Evolutionary conservation across 768 basidiomycete genomes (phyloP).

Genomic region (Suillus decipiens): DNA sequence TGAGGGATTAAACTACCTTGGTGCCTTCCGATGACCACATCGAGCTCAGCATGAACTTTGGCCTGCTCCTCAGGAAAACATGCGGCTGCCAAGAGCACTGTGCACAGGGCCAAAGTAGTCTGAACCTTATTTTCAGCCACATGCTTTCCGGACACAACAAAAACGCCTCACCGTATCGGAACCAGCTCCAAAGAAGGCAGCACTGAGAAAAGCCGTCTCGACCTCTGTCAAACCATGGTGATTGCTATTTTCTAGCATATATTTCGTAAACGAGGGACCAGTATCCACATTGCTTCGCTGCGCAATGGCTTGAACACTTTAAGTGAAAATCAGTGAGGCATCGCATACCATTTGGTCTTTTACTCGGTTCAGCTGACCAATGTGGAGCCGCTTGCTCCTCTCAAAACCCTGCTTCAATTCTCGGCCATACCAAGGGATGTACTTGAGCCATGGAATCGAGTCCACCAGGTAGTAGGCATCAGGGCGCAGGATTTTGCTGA

Average conservation of each 20-base stretch:
- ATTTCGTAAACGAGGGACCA: neutral
- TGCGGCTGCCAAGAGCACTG: neutral
- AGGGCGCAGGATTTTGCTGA: conserved; percentile 17
- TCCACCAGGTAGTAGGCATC: neutral
- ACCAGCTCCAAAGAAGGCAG: neutral
- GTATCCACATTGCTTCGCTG: neutral
- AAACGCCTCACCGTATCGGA: neutral
- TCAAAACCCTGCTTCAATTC: neutral
- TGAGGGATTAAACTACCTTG: neutral
- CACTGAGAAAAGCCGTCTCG: neutral
- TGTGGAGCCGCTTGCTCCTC: neutral
- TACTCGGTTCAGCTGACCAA: neutral
- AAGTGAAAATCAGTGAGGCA: neutral
- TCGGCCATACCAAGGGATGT: neutral
- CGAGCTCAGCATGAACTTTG: neutral
- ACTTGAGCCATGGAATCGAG: neutral
- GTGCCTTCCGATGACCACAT: neutral
- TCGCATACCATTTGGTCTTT: neutral
- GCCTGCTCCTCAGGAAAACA: neutral
- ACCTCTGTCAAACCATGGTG: neutral
- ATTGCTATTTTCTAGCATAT: neutral
- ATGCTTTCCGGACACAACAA: neutral
- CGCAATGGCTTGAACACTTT: neutral
- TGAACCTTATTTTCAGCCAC: neutral
- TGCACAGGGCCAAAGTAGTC: neutral